Conservation (phyloP, 1,139 yeast genomes). For the Sugiyamaella neomexicana region DNA sequence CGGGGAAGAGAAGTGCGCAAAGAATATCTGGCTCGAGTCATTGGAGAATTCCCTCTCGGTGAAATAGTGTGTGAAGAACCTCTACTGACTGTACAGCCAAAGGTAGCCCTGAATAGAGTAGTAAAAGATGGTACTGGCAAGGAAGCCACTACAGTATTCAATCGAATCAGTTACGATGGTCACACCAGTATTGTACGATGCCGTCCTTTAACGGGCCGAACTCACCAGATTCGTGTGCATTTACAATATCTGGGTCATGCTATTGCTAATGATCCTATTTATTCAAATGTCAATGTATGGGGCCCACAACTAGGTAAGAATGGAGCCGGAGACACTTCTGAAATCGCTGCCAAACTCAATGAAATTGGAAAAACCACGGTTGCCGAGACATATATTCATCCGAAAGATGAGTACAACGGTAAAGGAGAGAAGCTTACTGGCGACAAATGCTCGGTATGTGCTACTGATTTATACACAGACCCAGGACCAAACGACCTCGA, state of each 20-base stretch:
- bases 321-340: constrained; percentile 51
- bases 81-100: constrained; percentile 70
- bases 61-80: constrained; percentile 66
- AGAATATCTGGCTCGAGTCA: constrained; percentile 83
- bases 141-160: constrained; percentile 52
- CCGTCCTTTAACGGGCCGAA: constrained; percentile 84
- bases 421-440: constrained; percentile 62
- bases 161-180: constrained; percentile 61
- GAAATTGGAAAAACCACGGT: constrained; percentile 66
- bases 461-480: constrained; percentile 74
- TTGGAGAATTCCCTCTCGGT: constrained; percentile 73
- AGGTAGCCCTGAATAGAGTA: constrained; percentile 72
- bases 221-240: constrained; percentile 94
- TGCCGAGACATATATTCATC: constrained; percentile 65
- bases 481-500: constrained; percentile 86
- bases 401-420: constrained; percentile 22
- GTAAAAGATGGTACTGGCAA: constrained; percentile 59
- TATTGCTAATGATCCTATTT: constrained; percentile 92
- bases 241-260: constrained; percentile 84
- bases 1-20: constrained; percentile 74
- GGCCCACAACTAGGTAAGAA: constrained; percentile 59
- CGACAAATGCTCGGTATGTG: constrained; percentile 64
- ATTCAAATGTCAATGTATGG: constrained; percentile 70
- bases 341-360: constrained; percentile 52
- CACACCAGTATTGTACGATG: constrained; percentile 73